Base-by-base conservation (phyloP, 768 basidiomycete genomes). In the Pholiota conissans region DNA sequence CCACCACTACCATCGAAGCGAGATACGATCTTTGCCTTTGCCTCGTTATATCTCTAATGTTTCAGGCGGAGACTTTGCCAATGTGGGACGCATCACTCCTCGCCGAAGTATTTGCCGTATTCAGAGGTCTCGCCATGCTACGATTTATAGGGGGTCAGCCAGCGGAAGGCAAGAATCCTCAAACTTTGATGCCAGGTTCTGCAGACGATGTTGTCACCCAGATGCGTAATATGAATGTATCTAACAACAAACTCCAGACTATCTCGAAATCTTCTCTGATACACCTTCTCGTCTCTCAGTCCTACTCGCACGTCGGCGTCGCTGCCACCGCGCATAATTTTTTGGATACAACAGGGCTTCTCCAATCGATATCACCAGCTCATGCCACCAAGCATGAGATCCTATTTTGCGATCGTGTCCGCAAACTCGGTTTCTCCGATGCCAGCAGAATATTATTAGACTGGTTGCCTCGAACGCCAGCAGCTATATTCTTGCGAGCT, bases 401-500 rank as follows among this genome's bases (percentile, higher is more conserved):
- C 28, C 64, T 81, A 42, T 86, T 94, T 64, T 91, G 89, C 65
- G 85, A 93, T 60, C 74, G 77, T 27, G 78, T 96, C 45, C 79
- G 90, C 34, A 68, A 74, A 1, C 73, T 90, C 52, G 88, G 86
- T 14, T 87, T 89, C 64, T 75, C 79, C 56, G 78, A 82, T 57
- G 76, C 83, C 32, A 79, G 90, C 1, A 72, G 80, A 49, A 87
- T 89, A 59, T 75, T 91, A 55, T 73, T 92, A 46, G 84, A 84
- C 22, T 90, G 90, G 84, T 80, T 95, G 26, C 93, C 94, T 10
- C 76, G 87, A 47, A 89, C 89, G 14, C 84, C 93, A 26, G 90
- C 84, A 3, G 84, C 85, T 49, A 79, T 81, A 28, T 96, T 92
- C 69, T 82, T 95, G 35, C 79, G 83, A 35, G 86, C 86, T 5